phyloP scores from a whole-genome alignment of 1,284 basidiomycete species.

The Peniophora sp. region DNA sequence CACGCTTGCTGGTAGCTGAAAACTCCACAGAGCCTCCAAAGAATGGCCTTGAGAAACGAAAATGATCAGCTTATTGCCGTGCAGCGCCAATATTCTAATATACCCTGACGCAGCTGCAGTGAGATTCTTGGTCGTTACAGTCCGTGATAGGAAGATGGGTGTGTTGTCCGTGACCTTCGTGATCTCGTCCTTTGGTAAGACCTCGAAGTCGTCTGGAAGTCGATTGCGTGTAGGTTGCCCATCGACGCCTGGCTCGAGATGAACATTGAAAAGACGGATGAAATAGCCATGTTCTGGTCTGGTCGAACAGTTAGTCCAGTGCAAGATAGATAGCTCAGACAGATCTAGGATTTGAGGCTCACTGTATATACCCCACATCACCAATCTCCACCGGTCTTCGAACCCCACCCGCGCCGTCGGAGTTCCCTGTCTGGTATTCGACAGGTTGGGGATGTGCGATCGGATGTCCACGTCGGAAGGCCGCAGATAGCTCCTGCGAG shows the following conservation, averaged over 20 bases:
- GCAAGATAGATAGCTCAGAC: too few relatives aligned
- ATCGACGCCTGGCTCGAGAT: not conserved
- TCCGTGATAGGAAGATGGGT: not conserved
- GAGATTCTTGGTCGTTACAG: not conserved
- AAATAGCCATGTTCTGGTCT: not conserved
- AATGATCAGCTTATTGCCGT: not conserved
- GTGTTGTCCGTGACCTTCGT: not conserved
- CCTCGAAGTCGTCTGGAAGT: constrained; percentile 5
- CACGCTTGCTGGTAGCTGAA: not conserved
- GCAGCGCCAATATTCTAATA: not conserved
- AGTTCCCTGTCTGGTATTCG: too few relatives aligned
- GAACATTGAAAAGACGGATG: constrained; percentile 6
- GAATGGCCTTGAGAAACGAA: not conserved
- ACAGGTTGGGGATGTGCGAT: too few relatives aligned
- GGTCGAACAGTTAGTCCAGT: too few relatives aligned
- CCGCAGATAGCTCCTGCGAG: too few relatives aligned
- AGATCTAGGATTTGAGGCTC: too few relatives aligned
- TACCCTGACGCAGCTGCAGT: too few relatives aligned
- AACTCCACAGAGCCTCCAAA: not conserved
- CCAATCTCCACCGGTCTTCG: constrained; percentile 1
- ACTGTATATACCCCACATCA: constrained; percentile 3
- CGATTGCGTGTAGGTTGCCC: not conserved
- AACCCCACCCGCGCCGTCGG: too few relatives aligned
- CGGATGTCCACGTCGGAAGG: too few relatives aligned
- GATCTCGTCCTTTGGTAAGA: not conserved